A percentile compares a stretch with the other conserved stretches of the same genome.
Evolutionary conservation across 2,329 filamentous ascomycete species (phyloP).

Genomic region (Aspergillus sp.): DNA sequence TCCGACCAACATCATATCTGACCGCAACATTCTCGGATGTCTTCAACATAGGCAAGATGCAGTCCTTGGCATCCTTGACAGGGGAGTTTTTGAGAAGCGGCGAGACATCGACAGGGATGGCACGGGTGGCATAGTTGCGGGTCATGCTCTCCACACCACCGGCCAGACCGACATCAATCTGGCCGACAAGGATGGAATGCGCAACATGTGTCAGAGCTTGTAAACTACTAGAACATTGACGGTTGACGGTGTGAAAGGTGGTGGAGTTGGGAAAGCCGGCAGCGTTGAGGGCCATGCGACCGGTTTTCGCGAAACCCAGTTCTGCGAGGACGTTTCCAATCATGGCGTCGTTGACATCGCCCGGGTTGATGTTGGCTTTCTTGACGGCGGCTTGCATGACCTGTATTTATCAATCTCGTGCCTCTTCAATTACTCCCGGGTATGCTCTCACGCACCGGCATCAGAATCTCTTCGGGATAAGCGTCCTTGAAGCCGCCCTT

Average conservation of each 20-base stretch:
- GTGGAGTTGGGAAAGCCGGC: constrained; percentile 87
- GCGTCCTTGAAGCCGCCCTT: constrained; percentile 86
- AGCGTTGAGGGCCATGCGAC: constrained; percentile 74
- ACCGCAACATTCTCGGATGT: constrained; percentile 87
- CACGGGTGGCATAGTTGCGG: constrained; percentile 16
- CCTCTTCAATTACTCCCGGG: not conserved
- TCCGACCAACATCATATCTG: constrained; percentile 72
- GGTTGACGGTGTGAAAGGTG: constrained; percentile 70
- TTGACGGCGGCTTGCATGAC: constrained; percentile 4
- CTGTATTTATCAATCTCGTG: not conserved
- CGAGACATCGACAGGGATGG: constrained; percentile 18
- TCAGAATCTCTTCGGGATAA: constrained; percentile 20
- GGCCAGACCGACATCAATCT: constrained; percentile 79
- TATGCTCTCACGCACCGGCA: constrained; percentile 7
- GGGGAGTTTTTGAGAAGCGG: constrained; percentile 12
- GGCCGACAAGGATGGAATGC: constrained; percentile 66
- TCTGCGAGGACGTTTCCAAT: constrained; percentile 65
- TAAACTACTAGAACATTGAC: constrained; percentile 90
- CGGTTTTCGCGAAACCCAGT: constrained; percentile 73
- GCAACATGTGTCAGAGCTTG: constrained; percentile 90
- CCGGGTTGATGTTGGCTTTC: constrained; percentile 54
- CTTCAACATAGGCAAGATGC: constrained; percentile 88
- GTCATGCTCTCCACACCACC: constrained; percentile 84
- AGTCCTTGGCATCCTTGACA: constrained; percentile 62
- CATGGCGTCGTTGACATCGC: constrained; percentile 71